A percentile compares a stretch with the other conserved stretches of the same genome.
These are phyloP conservation scores for Didymellaceae sp. DNA, from an alignment of 2,329 filamentous ascomycete species.

Conservation along the genomic window DNA sequence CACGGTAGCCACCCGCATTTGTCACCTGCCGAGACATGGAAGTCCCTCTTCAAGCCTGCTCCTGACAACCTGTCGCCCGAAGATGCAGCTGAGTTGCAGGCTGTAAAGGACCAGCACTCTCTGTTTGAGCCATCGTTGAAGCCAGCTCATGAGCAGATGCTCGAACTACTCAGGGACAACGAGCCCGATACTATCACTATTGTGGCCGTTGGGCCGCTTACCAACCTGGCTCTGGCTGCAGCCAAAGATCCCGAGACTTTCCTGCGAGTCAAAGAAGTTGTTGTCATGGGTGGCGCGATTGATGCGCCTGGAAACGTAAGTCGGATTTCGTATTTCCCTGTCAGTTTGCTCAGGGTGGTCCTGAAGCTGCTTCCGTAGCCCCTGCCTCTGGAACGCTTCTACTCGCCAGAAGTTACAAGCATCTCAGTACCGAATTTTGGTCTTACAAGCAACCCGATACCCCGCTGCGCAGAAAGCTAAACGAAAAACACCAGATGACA, in stretches of 20 bases:
- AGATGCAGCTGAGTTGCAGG: slow-evolving; percentile 45
- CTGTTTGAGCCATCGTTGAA: slow-evolving; percentile 76
- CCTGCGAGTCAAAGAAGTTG: slow-evolving; percentile 84
- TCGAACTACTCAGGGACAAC: slow-evolving; percentile 83
- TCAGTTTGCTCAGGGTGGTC: slow-evolving; percentile 8
- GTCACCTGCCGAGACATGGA: slow-evolving; percentile 56
- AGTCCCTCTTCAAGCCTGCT: slow-evolving; percentile 51
- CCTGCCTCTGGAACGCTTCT: slow-evolving; percentile 29
- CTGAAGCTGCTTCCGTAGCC: slow-evolving; percentile 26
- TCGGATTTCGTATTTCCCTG: neutral
- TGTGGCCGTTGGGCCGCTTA: slow-evolving; percentile 86
- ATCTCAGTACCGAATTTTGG: slow-evolving; percentile 45
- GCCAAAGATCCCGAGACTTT: slow-evolving; percentile 89
- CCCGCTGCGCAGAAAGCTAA: slow-evolving; percentile 40
- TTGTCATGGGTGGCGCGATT: slow-evolving; percentile 94
- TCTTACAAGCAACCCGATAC: slow-evolving; percentile 49
- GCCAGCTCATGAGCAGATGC: slow-evolving; percentile 82
- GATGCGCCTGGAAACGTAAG: slow-evolving; percentile 75
- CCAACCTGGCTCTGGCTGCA: slow-evolving; percentile 90
- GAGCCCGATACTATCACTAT: slow-evolving; percentile 87
- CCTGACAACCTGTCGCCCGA: slow-evolving; percentile 40
- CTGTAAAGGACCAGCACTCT: slow-evolving; percentile 50
- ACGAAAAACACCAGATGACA: slow-evolving; percentile 59
- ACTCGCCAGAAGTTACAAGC: slow-evolving; percentile 21
- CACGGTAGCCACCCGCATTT: slow-evolving; percentile 57